Base-by-base conservation (phyloP, 768 basidiomycete genomes). In the Calvatia gigantea region DNA sequence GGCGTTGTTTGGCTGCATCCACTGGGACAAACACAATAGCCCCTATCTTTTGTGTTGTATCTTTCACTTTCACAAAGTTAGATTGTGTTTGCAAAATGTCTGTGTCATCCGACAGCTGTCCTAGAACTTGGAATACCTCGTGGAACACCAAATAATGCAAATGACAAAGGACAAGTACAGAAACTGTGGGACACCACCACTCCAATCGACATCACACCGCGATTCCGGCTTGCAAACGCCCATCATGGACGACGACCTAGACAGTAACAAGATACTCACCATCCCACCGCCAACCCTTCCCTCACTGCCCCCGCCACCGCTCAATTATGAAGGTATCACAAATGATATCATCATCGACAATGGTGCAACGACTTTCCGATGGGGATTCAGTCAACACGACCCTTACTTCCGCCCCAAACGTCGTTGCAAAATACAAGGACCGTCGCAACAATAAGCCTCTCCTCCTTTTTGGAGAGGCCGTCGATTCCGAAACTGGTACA, bases 401-500 rank as follows among this genome's bases (percentile, higher is more conserved):
- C 91, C 92, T 0, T 82, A 78, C n/a, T 33, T 72, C 77, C 14
- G 82, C 82, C 31, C 75, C 82, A 1, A 95, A 94, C 62, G 80
- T 87, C 39, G 76, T 94, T 15, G 81, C 94, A 49, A 89, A 88
- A 65, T 98, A 91, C 73, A 91, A 91, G 69, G 97, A 98, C 62
- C 82, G 95, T 62, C 88, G 85, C 67, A 84, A 79, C 12, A 93
- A 92, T 68, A 86, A 81, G 58, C 87, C 86, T 0, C 73, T 95
- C n/a, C 67, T 95, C 28, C 76, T 98, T 11, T 96, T 96, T 55
- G 97, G 97, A 0, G 84, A 89, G 29, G 93, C 85, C 9, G 83
- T 92, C 28, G 95, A 97, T 41, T 76, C 84, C 11, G 97, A 99
- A 67, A 88, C 87, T 37, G 89, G 86, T 9, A 87, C 91, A 56